Conservation (phyloP, 2,329 filamentous ascomycete genomes). For the Neurospora sp. region DNA sequence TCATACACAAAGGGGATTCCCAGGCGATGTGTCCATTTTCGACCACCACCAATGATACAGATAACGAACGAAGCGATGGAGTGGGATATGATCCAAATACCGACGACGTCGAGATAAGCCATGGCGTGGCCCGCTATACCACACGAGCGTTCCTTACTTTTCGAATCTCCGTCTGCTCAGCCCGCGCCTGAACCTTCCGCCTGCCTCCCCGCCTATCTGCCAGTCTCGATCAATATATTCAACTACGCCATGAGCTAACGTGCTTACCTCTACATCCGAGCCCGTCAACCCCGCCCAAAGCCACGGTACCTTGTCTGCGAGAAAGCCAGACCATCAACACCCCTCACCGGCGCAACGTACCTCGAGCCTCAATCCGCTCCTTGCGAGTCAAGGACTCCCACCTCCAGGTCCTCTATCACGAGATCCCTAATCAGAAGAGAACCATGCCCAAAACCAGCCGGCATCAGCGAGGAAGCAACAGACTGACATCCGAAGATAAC, state of each 20-base stretch:
- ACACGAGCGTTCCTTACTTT: not conserved
- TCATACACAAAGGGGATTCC: not conserved
- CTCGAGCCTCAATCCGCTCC: no score
- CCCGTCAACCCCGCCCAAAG: not conserved
- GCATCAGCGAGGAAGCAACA: not conserved
- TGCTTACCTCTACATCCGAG: not conserved
- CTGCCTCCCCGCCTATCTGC: not conserved
- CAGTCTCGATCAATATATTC: not conserved
- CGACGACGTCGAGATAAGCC: not conserved
- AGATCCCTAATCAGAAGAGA: no score
- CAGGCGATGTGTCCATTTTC: not conserved
- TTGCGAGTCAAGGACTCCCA: not conserved
- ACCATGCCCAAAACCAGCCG: not conserved
- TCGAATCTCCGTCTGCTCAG: not conserved
- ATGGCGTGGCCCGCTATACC: not conserved
- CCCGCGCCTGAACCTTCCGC: not conserved
- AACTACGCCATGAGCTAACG: not conserved
- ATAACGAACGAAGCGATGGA: not conserved
- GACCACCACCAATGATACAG: no score
- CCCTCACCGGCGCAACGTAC: no score
- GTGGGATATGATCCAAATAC: not conserved
- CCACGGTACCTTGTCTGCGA: not conserved
- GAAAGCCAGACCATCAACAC: not conserved
- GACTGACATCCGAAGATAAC: no score
- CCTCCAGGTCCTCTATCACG: not conserved